Conservation (phyloP, 768 basidiomycete genomes). For the Lentinula aciculospora region DNA sequence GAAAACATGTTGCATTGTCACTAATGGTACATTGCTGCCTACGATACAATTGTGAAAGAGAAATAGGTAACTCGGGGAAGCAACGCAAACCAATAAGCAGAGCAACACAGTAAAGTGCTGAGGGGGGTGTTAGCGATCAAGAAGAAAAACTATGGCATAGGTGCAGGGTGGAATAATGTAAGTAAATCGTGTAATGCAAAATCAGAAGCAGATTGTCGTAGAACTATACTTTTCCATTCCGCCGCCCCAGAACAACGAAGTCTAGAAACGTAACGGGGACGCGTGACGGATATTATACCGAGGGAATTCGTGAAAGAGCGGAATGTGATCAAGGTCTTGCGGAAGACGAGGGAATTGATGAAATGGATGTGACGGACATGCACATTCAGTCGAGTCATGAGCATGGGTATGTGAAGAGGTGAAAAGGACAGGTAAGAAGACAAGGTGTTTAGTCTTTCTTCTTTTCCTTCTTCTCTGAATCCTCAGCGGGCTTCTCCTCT, state of each 20-base stretch:
- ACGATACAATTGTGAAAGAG: background rate
- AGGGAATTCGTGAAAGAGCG: slow-evolving; percentile 1
- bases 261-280: background rate
- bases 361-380: background rate
- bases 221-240: slow-evolving; percentile 6
- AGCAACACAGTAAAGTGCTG: background rate
- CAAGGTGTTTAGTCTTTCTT: slow-evolving; percentile 70
- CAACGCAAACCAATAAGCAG: background rate
- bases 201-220: background rate
- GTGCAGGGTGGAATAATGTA: slow-evolving; percentile 2
- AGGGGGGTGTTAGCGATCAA: background rate
- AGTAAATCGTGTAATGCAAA: background rate
- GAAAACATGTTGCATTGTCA: background rate
- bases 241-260: background rate
- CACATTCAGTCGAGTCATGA: background rate
- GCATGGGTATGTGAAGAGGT: slow-evolving; percentile 9
- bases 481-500: slow-evolving; percentile 24
- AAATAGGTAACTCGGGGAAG: background rate
- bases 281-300: slow-evolving; percentile 2
- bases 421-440: slow-evolving; percentile 1
- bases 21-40: slow-evolving; percentile 3
- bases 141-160: background rate
- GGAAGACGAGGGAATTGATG: background rate
- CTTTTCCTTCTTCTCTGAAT: slow-evolving; percentile 43
- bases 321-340: background rate